Percentiles rank a stretch among this genome's conserved stretches.
phyloP scores from a whole-genome alignment of 2,329 filamentous ascomycete species.

The Apiospora phragmitis region DNA sequence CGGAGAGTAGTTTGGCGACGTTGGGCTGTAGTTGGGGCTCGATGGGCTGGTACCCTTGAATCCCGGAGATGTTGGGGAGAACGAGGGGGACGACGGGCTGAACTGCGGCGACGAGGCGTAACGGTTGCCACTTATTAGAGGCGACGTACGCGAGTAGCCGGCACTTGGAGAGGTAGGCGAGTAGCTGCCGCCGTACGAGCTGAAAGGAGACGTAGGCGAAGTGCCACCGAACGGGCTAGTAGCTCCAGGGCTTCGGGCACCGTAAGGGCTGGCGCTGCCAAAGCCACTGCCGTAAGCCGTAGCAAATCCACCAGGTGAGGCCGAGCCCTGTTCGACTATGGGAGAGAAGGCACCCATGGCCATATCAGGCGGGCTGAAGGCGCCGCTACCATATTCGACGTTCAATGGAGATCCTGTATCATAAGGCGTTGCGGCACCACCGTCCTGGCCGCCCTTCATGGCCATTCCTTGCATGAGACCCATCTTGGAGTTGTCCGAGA shows the following conservation, averaged over 20 bases:
- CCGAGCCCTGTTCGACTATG: constrained; percentile 74
- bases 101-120: constrained; percentile 63
- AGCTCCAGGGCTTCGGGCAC: constrained; percentile 65
- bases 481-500: constrained; percentile 86
- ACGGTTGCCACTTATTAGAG: constrained; percentile 57
- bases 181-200: constrained; percentile 56
- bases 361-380: constrained; percentile 56
- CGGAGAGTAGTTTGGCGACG: constrained; percentile 65
- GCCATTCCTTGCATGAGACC: constrained; percentile 79
- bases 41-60: constrained; percentile 55
- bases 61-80: constrained; percentile 52
- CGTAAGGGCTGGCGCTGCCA: constrained; percentile 65
- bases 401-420: constrained; percentile 78
- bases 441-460: constrained; percentile 71
- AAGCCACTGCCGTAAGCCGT: constrained; percentile 58
- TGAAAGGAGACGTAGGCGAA: constrained; percentile 67
- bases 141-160: constrained; percentile 78
- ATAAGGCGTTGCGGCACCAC: constrained; percentile 91
- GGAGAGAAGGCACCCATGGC: constrained; percentile 71
- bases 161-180: constrained; percentile 76
- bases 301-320: constrained; percentile 65
- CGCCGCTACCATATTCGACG: constrained; percentile 61
- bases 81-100: constrained; percentile 63
- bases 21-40: constrained; percentile 64
- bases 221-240: constrained; percentile 76